These are phyloP conservation scores for Penicillium roqueforti DNA, from an alignment of 495 filamentous ascomycete species.

Conservation along the genomic window DNA sequence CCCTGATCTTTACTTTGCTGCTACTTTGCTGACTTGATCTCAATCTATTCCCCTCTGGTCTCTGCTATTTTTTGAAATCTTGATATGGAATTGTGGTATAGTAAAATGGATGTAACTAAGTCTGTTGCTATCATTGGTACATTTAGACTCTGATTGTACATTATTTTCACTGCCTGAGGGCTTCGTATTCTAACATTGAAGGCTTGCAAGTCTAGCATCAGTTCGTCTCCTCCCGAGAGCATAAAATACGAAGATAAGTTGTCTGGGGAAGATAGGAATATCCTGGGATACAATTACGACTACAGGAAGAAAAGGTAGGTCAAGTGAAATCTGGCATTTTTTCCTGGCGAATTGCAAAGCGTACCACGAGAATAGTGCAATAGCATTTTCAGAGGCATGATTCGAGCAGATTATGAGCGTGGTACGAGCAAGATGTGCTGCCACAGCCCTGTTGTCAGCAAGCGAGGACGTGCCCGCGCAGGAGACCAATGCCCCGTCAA, in stretches of 20 bases:
- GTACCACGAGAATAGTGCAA: conserved; percentile 18
- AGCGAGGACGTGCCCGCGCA: conserved; percentile 10
- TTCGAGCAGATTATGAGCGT: conserved; percentile 4
- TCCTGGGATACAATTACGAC: neutral
- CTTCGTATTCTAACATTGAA: neutral
- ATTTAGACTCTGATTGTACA: neutral
- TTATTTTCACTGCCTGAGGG: neutral
- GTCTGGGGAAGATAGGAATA: neutral
- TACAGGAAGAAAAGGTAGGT: neutral
- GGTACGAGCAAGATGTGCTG: conserved; percentile 5
- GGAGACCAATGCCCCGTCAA: conserved; percentile 10
- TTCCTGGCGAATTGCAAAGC: conserved; percentile 21
- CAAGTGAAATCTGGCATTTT: conserved; percentile 12
- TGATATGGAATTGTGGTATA: neutral
- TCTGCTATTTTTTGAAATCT: neutral
- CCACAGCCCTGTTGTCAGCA: conserved; percentile 15
- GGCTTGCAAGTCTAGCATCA: neutral
- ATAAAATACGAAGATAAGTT: neutral
- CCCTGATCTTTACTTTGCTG: conserved; percentile 7
- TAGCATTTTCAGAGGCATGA: conserved; percentile 14
- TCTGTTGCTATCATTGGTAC: neutral
- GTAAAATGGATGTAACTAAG: neutral
- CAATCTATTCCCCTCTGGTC: conserved; percentile 2
- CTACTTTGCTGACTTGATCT: neutral
- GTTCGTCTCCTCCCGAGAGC: neutral